Percentiles rank a stretch among this genome's conserved stretches.
Evolutionary conservation across 345 rosid species (phyloP).

Genomic region (Punica granatum): DNA sequence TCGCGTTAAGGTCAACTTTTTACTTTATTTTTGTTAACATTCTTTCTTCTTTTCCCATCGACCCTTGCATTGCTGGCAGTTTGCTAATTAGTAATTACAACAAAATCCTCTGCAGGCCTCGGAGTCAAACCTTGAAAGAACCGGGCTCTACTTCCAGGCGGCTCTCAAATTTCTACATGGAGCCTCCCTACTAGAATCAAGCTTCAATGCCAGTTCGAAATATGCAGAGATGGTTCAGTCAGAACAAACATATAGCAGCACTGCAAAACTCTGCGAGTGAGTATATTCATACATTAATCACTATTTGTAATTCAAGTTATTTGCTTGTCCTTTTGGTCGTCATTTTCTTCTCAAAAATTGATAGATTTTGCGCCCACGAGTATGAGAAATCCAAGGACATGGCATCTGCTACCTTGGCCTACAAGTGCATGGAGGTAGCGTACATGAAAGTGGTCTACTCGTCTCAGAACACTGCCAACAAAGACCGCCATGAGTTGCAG

Average conservation of each 20-base stretch:
- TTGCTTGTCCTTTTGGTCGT: background rate
- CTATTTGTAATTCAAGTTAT: background rate
- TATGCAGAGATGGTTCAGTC: slow-evolving; percentile 65
- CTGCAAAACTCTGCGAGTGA: slow-evolving; percentile 97
- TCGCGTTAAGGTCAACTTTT: slow-evolving; percentile 65
- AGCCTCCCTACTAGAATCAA: slow-evolving; percentile 66
- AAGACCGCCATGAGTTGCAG: slow-evolving; percentile 69
- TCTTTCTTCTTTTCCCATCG: slow-evolving; percentile 8
- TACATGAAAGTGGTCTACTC: slow-evolving; percentile 78
- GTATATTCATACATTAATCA: slow-evolving; percentile 14
- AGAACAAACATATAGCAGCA: slow-evolving; percentile 59
- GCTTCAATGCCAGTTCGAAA: slow-evolving; percentile 55
- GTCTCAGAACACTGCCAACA: slow-evolving; percentile 47
- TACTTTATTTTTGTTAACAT: slow-evolving; percentile 10
- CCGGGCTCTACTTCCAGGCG: slow-evolving; percentile 89
- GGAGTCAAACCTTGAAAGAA: slow-evolving; percentile 51
- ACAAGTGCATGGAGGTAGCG: slow-evolving; percentile 97
- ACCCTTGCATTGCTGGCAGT: background rate
- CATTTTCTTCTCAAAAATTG: slow-evolving; percentile 5
- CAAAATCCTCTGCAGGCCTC: slow-evolving; percentile 41
- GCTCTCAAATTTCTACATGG: slow-evolving; percentile 89
- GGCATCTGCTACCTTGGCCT: slow-evolving; percentile 96
- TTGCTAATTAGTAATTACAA: background rate
- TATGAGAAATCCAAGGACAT: slow-evolving; percentile 80
- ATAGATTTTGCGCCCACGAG: slow-evolving; percentile 90